Evolutionary conservation across 2,329 filamentous ascomycete species (phyloP).

Genomic region (Geoglossum cookeanum): DNA sequence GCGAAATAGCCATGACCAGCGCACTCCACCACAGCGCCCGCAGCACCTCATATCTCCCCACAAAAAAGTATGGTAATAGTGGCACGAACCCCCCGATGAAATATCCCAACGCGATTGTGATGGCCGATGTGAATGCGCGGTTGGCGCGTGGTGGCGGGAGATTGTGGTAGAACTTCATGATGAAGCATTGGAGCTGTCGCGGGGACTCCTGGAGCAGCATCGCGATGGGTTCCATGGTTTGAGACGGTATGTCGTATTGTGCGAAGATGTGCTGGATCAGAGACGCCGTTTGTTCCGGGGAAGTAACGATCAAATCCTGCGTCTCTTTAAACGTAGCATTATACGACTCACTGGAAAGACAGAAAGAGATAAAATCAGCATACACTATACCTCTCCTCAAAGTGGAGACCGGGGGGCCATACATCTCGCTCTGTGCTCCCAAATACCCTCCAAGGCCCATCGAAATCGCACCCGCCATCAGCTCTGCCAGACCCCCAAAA

Average conservation of each 20-base stretch:
- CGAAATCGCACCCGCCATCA: conserved; percentile 56
- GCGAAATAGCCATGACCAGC: conserved; percentile 22
- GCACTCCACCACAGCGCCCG: conserved; percentile 17
- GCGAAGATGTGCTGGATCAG: background rate
- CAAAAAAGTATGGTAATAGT: conserved; percentile 3
- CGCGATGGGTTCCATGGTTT: background rate
- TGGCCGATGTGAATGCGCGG: conserved; percentile 27
- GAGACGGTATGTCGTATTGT: background rate
- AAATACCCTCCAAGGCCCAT: conserved; percentile 64
- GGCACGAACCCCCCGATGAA: conserved; percentile 19
- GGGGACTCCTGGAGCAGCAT: background rate
- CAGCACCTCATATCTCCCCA: conserved; percentile 1
- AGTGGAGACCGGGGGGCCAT: background rate
- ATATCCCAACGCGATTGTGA: conserved; percentile 22
- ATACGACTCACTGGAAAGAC: background rate
- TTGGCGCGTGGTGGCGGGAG: conserved; percentile 25
- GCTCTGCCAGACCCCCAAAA: conserved; percentile 53
- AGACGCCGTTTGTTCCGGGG: background rate
- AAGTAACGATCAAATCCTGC: background rate
- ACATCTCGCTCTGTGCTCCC: conserved; percentile 37
- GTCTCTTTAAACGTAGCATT: background rate
- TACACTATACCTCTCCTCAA: conserved; percentile 21
- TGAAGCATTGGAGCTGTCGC: conserved; percentile 22
- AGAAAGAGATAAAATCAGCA: conserved; percentile 7
- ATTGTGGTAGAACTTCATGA: conserved; percentile 39